Base-by-base conservation (phyloP, 2,329 filamentous ascomycete genomes). In the Rhynchosporium secalis region DNA sequence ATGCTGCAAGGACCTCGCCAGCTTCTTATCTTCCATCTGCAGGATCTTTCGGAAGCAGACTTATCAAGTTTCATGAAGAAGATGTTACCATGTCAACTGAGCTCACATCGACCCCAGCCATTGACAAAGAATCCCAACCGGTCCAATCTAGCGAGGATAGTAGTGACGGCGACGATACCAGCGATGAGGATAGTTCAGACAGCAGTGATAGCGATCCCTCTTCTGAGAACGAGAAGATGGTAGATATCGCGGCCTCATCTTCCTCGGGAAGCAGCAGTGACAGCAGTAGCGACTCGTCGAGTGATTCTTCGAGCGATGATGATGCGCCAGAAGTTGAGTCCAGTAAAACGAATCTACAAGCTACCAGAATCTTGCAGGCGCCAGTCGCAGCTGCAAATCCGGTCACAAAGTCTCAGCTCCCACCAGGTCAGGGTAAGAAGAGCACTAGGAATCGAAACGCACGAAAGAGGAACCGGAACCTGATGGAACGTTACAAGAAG, bases 401-500 rank as follows among this genome's bases (percentile, higher is more conserved):
- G 0, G 20, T 26, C 36, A 15, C 56, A 20, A 52, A 38, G n/a
- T 12, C 38, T 49, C 38, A 47, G 45, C 64, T 66, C 4, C 38
- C 79, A 56, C 81, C 83, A 48, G 78, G 79, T 4, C 58, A 78
- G 63, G 86, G 86, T 15, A 78, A 77, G 38, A 66, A 71, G 28
- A 68, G 72, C 20, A 89, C 86, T 0, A 79, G 80, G 56, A 75
- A 75, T 29, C 81, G 85, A 64, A 89, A 89, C 66, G 70, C 75
- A 36, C 79, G 86, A 45, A 79, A 79, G 46, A 80, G 80, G 61
- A 74, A 81, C 58, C 74, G 77, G 45, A 80, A 80, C 61, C 76
- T 76, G 61, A 74, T 88, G 10, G 74, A 75, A 3, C 77, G 78
- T 61, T 75, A 88, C 7, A 85, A 87, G 68, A 72, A 77, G 20